These are phyloP conservation scores for Claviceps quebecensis DNA, from an alignment of 2,329 filamentous ascomycete species.

Conservation along the genomic window DNA sequence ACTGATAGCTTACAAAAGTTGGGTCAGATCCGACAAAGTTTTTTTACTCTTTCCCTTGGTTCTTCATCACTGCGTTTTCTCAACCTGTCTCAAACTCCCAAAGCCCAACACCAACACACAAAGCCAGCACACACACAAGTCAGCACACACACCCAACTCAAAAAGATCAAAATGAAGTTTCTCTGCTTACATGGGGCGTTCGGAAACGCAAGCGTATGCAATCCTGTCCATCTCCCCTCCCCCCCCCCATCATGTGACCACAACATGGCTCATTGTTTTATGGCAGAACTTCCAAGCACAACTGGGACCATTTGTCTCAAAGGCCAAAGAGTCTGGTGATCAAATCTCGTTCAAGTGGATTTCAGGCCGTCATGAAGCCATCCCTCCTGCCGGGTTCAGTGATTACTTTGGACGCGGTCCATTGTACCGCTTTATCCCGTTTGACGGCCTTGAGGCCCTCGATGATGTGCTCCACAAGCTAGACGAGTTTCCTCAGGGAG, in stretches of 20 bases:
- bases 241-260: neutral
- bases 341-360: slow-evolving; percentile 31
- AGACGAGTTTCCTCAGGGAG: slow-evolving; percentile 37
- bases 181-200: slow-evolving; percentile 44
- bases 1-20: no score
- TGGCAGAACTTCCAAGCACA: slow-evolving; percentile 41
- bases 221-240: no score
- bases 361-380: slow-evolving; percentile 34
- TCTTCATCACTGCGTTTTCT: no score
- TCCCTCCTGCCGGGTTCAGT: slow-evolving; percentile 39
- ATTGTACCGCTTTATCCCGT: slow-evolving; percentile 40
- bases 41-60: no score
- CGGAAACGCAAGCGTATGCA: slow-evolving; percentile 38
- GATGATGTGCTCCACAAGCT: slow-evolving; percentile 36
- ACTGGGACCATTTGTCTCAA: slow-evolving; percentile 22
- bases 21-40: no score
- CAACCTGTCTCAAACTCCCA: no score
- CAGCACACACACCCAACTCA: neutral
- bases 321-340: slow-evolving; percentile 7
- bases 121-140: neutral
- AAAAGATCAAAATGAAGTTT: slow-evolving; percentile 30
- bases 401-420: slow-evolving; percentile 42
- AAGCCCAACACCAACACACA: neutral
- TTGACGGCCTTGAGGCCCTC: slow-evolving; percentile 26
- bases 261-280: neutral